These are phyloP conservation scores for Epichloe hybrida DNA, from an alignment of 2,329 filamentous ascomycete genomes.

Conservation along the genomic window DNA sequence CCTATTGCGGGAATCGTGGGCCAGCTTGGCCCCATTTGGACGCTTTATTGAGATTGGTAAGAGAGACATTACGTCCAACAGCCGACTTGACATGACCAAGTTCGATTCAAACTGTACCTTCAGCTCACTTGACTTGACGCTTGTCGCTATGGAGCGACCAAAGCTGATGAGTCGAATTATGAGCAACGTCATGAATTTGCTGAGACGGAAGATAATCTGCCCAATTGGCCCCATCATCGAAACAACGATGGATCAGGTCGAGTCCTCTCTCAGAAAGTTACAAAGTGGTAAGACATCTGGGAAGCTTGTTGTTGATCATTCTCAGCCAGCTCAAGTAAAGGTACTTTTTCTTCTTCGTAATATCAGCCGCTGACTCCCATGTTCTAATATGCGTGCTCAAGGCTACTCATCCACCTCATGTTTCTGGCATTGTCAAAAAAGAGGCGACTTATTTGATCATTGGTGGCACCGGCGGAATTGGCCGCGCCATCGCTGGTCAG, in stretches of 20 bases:
- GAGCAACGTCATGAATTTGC: conserved; percentile 21
- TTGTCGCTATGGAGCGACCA: conserved; percentile 27
- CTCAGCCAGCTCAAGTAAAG: conserved; percentile 27
- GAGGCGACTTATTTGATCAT: conserved; percentile 37
- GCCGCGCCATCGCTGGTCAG: conserved; percentile 33
- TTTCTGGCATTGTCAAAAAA: conserved; percentile 14
- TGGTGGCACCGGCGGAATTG: conserved; percentile 37
- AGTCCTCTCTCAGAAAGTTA: conserved; percentile 22
- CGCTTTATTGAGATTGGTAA: conserved; percentile 32
- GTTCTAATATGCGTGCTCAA: background rate
- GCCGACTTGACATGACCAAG: conserved; percentile 32
- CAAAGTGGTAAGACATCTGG: conserved; percentile 24
- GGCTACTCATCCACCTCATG: conserved; percentile 11
- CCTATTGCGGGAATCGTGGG: conserved; percentile 27
- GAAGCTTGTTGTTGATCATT: conserved; percentile 32
- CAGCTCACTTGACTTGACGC: conserved; percentile 31
- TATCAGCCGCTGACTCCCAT: background rate
- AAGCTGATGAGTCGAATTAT: conserved; percentile 17
- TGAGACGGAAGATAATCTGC: conserved; percentile 20
- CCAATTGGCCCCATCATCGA: conserved; percentile 22
- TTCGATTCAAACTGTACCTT: conserved; percentile 34
- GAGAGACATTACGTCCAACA: conserved; percentile 25
- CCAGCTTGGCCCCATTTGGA: conserved; percentile 28
- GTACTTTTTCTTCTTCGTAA: conserved; percentile 2
- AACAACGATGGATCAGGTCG: conserved; percentile 25